Evolutionary conservation across 768 basidiomycete genomes (phyloP), one percentile per base, ranked within the genome.

Genomic region (Mycena olivaceomarginata): DNA sequence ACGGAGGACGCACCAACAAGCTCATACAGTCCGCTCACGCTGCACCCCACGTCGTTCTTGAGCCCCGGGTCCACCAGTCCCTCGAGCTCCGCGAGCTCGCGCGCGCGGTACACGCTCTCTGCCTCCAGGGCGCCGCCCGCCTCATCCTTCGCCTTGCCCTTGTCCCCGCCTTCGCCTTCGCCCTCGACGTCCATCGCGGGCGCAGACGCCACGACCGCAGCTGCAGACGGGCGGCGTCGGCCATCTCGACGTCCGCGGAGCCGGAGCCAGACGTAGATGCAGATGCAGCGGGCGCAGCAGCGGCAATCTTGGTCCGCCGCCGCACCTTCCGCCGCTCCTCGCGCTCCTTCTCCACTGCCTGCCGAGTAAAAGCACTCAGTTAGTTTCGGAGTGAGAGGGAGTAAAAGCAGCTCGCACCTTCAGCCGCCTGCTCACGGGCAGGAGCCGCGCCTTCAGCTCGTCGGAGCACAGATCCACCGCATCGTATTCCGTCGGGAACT

Each of bases 401-500:
- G 13, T 3, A 5, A 10, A 5, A 25, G 25, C 1, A 22, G 37
- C 43, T 63, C 60, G 11, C 41, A 71, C 77, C 85, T 94, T 94
- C 60, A 97, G 89, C 76, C 91, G 92, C 18, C 92, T 88, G 79
- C 93, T 93, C 53, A 94, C 92, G 1, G 97, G 95, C 2, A 90
- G 84, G 41, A 99, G 82, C 83, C 93, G 95, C 20, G 85, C 88
- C 78, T 93, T 92, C 15, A 98, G 90, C 56, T 96, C 97, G 62
- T 96, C 94, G 0, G 96, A 95, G 46, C 89, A 92, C 51, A 98
- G 87, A 70, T 98, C 97, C 51, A 95, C 82, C 0, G 94, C 95
- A 81, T 99, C 98, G 71, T 97, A 93, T 79, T 98, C 97, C 57
- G 93, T 90, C 1, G 95, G 93, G 85, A 99, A 99, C 85, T 97